These are phyloP conservation scores for Backusella macrospora DNA, from an alignment of 192 early-diverging fungal species.

Conservation along the genomic window DNA sequence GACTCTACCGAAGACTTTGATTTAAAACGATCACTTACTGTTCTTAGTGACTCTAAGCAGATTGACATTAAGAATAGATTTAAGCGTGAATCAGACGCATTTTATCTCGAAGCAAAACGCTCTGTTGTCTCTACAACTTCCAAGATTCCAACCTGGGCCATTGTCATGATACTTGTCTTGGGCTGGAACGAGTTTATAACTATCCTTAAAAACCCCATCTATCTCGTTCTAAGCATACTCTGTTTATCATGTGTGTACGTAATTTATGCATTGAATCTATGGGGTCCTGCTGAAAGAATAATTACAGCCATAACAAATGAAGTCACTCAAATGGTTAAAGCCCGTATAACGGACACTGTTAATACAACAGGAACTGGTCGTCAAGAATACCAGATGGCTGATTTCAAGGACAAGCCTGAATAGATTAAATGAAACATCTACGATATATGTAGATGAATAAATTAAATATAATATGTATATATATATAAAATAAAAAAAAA, in stretches of 20 bases:
- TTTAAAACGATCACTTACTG: slow-evolving; percentile 57
- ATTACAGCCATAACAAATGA: slow-evolving; percentile 42
- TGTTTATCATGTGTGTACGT: slow-evolving; percentile 57
- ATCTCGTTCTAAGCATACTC: slow-evolving; percentile 58
- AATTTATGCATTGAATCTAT: slow-evolving; percentile 68
- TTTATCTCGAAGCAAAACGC: slow-evolving; percentile 96
- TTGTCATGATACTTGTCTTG: slow-evolving; percentile 74
- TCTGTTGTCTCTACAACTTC: slow-evolving; percentile 87
- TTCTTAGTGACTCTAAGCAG: slow-evolving; percentile 62
- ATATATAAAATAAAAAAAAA: neutral
- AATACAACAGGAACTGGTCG: neutral
- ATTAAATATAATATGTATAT: neutral
- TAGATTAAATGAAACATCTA: neutral
- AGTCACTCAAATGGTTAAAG: slow-evolving; percentile 43
- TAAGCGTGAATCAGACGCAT: slow-evolving; percentile 85
- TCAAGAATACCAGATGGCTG: slow-evolving; percentile 11
- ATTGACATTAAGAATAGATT: slow-evolving; percentile 81
- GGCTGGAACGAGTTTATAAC: slow-evolving; percentile 97
- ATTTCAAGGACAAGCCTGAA: neutral
- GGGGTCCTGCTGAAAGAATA: slow-evolving; percentile 63
- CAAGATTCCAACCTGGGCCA: slow-evolving; percentile 85
- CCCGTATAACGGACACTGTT: slow-evolving; percentile 30
- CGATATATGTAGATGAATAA: neutral
- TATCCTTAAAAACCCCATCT: slow-evolving; percentile 86
- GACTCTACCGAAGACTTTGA: slow-evolving; percentile 60